Conservation (phyloP, 1,284 basidiomycete genomes). For the Moesziomyces antarcticus region DNA sequence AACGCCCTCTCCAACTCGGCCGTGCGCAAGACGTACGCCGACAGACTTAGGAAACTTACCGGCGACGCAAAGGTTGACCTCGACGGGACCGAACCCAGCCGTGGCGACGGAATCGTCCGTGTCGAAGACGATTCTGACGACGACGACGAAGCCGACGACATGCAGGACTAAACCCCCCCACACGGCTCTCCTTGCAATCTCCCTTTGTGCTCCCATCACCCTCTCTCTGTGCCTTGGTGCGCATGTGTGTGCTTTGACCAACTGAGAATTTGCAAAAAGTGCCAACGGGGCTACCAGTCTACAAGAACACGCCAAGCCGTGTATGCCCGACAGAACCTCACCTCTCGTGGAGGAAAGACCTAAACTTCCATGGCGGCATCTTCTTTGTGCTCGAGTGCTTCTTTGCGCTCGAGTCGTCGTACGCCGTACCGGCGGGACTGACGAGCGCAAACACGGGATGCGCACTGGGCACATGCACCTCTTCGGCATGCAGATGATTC, state of each 20-base stretch:
- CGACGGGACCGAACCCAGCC: conserved; percentile 34
- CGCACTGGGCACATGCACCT: conserved; percentile 30
- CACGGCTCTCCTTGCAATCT: too few species aligned
- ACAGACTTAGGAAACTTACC: conserved; percentile 53
- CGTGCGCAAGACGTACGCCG: conserved; percentile 67
- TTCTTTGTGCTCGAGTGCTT: conserved; percentile 27
- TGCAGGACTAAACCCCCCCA: conserved; percentile 32
- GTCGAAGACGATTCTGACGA: conserved; percentile 48
- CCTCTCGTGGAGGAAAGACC: conserved; percentile 38
- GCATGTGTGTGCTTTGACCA: background rate
- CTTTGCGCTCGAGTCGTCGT: conserved; percentile 20
- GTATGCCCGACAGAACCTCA: conserved; percentile 4
- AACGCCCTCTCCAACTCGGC: conserved; percentile 72
- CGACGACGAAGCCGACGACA: conserved; percentile 35
- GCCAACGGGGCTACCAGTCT: background rate
- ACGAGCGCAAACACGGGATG: conserved; percentile 43
- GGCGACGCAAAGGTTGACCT: conserved; percentile 20
- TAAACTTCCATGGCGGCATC: conserved; percentile 38
- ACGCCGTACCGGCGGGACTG: background rate
- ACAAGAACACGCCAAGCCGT: background rate
- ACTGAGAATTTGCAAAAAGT: background rate
- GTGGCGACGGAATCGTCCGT: conserved; percentile 49
- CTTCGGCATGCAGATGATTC: conserved; percentile 37
- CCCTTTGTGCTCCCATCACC: background rate
- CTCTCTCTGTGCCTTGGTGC: too few species aligned